Evolutionary conservation across 1,284 basidiomycete species (phyloP).

Genomic region (Leccinum griseonigrum): DNA sequence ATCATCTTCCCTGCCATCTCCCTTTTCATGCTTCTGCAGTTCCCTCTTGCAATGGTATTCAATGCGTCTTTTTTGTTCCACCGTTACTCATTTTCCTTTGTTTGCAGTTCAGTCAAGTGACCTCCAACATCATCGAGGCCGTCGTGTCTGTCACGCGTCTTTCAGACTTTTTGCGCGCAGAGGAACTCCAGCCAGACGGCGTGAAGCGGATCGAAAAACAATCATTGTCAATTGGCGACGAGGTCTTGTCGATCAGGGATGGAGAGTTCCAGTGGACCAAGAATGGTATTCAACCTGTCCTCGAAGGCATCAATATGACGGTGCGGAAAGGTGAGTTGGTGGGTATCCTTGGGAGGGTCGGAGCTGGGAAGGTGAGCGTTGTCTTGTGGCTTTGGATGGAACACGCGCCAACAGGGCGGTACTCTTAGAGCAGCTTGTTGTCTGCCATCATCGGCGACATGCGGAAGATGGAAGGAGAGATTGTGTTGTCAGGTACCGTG

Average conservation of each 20-base stretch:
- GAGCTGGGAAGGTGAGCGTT: slow-evolving; percentile 75
- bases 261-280: slow-evolving; percentile 82
- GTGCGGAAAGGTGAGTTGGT: slow-evolving; percentile 85
- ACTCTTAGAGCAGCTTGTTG: slow-evolving; percentile 59
- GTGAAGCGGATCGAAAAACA: slow-evolving; percentile 49
- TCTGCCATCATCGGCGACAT: slow-evolving; percentile 89
- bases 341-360: slow-evolving; percentile 86
- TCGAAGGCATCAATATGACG: slow-evolving; percentile 78
- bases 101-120: slow-evolving; percentile 63
- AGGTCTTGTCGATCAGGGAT: slow-evolving; percentile 65
- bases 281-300: slow-evolving; percentile 53
- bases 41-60: slow-evolving; percentile 83
- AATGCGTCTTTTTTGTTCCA: neutral
- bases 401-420: neutral
- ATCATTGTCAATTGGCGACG: slow-evolving; percentile 57
- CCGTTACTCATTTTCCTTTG: slow-evolving; percentile 1
- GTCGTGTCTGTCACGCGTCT: slow-evolving; percentile 84
- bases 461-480: slow-evolving; percentile 71
- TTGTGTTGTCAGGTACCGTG: slow-evolving; percentile 71
- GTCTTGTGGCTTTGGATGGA: neutral
- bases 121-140: slow-evolving; percentile 80
- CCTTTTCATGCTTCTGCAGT: slow-evolving; percentile 86
- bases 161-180: slow-evolving; percentile 72
- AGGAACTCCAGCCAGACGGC: slow-evolving; percentile 80
- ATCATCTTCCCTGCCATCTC: slow-evolving; percentile 94